Evolutionary conservation across 495 filamentous ascomycete species (phyloP), one percentile per base, ranked within the genome.

Genomic region (Podospora conica): DNA sequence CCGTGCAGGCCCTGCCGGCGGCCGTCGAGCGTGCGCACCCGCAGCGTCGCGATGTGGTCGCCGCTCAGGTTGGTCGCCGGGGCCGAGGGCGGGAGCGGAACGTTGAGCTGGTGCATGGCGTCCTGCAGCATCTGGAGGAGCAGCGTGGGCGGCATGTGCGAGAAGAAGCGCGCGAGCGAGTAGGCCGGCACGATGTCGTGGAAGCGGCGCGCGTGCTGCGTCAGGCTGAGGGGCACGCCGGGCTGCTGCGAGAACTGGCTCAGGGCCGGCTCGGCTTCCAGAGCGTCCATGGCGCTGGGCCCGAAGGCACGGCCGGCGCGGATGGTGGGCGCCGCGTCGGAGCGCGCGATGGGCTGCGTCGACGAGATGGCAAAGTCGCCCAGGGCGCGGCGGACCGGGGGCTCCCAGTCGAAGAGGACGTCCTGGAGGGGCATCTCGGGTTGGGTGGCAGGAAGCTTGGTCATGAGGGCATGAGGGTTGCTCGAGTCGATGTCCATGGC

Each of bases 121-220:
- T 93, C 91, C 66, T 84, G 78, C 31, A 99, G 81, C 68, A 92
- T 85, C 40, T 91, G 88, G 1, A 96, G 85, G 2, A 99, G 86
- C 53, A 91, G 82, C 59, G 85, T 78, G n/a, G 92, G 78, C 11
- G 91, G 84, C 76, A 93, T 88, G 27, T 88, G 83, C 12, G 93
- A 97, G 77, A 92, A 91, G 83, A 99, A 98, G 56, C 93, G 90
- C 22, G 93, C 93, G 66, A 98, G 86, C 1, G 89, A 85, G 74
- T 93, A 88, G 20, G 85, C 83, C 11, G 91, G 94, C 25, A 82
- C 76, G 68, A 99, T 95, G 76, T 99, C 95, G 61, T 84, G 83
- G 84, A 98, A 99, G 33, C 83, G 85, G 60, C 88, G 87, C 7
- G 95, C 95, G 61, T 88, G 88, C 73, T 99, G 95, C 12, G 95